Evolutionary conservation across 805 yeast species (phyloP), one percentile per base, ranked within the genome.

Genomic region (Kregervanrija pseudodelftensis): DNA sequence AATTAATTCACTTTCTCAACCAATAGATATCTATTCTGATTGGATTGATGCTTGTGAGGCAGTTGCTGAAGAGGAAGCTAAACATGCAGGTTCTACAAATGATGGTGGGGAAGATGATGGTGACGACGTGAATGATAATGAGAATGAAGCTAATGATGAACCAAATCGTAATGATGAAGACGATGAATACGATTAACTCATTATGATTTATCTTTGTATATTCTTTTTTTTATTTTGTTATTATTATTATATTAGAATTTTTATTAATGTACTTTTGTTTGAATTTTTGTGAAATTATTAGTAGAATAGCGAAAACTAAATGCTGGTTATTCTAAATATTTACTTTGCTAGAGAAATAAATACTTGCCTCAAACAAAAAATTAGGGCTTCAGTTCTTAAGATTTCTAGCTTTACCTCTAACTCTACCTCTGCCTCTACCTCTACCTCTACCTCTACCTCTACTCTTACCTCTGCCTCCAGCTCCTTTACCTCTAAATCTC

Each of bases 31-130:
- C 12, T 91, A 91, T 61, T 83, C 95, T 40, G 98, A 91, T 63
- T 91, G 99, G 99, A 88, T 88, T 43, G 99, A 91, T 69, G 98
- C 98, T 1, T 85, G 91, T 66, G 95, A 85, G 57, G 88, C 85
- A 32, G 83, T 85, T 42, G 93, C 91, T 0, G 86, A 84, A 52
- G 87, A 82, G 68, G 61, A 56, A 39, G 55, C 49, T 8, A 43
- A 37, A 7, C 30, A 49, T 17, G 51, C 46, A n/a, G 45, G 35
- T 13, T 32, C 66, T 9, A 61, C 59, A 12, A 63, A 52, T 13
- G 55, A 48, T 10, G 50, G 32, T 33, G 64, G 53, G 33, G 54
- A 54, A 30, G 57, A 52, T 8, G 53, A 44, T 8, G 50, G 46
- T 9, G 45, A 36, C 14, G 50, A 45, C n/a, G 37, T 39, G n/a